phyloP scores from a whole-genome alignment of 2,329 filamentous ascomycete species.

The Domatiomyces globalis region DNA sequence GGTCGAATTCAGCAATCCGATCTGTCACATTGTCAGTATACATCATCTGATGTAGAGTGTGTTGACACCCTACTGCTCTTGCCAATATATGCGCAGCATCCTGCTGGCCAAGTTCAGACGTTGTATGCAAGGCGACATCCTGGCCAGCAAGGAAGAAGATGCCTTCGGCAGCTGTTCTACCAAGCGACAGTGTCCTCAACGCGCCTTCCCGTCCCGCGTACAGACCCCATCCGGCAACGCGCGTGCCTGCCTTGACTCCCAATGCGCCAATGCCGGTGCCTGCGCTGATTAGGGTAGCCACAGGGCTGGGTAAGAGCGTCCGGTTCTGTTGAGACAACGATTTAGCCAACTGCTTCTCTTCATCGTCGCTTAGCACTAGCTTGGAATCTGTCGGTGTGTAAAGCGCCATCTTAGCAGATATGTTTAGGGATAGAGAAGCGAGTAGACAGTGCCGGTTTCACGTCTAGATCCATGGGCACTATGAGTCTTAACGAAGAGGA shows the following conservation, averaged over 20 bases:
- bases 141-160: constrained; percentile 31
- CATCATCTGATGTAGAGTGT: not conserved
- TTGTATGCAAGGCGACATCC: constrained; percentile 31
- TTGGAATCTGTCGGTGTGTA: not conserved
- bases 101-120: constrained; percentile 32
- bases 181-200: constrained; percentile 31
- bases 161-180: constrained; percentile 31
- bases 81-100: constrained; percentile 33
- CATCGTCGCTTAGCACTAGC: not conserved
- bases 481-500: not conserved
- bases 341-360: not conserved
- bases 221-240: constrained; percentile 30
- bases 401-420: not conserved
- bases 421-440: not conserved
- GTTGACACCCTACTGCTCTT: constrained; percentile 27
- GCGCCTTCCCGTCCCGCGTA: constrained; percentile 32
- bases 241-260: constrained; percentile 30
- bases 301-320: constrained; percentile 30
- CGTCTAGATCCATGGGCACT: not conserved
- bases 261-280: constrained; percentile 33
- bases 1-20: constrained; percentile 30
- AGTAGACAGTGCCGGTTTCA: not conserved
- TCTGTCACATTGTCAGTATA: constrained; percentile 20
- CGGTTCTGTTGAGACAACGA: constrained; percentile 8
- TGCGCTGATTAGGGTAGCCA: constrained; percentile 32